A percentile compares a stretch with the other conserved stretches of the same genome.
These are phyloP conservation scores for Ustilago xerochloae DNA, from an alignment of 1,284 basidiomycete genomes.

Conservation along the genomic window DNA sequence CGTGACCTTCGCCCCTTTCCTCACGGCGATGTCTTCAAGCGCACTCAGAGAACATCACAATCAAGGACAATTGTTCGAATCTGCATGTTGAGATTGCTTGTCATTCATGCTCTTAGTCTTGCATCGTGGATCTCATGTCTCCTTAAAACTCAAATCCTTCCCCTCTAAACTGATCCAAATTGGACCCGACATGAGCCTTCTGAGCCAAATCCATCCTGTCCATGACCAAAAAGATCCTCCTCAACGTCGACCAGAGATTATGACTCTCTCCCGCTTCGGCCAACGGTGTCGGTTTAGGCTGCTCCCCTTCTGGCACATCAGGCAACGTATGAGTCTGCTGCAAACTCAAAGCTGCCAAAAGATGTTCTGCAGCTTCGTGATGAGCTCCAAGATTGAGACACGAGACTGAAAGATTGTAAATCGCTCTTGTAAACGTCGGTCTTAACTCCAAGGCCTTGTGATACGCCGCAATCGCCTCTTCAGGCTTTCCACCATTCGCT, in stretches of 20 bases:
- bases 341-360: constrained; percentile 88
- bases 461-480: constrained; percentile 95
- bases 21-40: too few species aligned
- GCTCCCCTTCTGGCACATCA: constrained; percentile 57
- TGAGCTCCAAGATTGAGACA: constrained; percentile 97
- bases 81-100: not conserved
- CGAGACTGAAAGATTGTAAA: constrained; percentile 96
- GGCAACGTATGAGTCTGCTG: constrained; percentile 72
- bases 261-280: constrained; percentile 64
- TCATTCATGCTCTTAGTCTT: too few species aligned
- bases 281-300: constrained; percentile 48
- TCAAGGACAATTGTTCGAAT: too few species aligned
- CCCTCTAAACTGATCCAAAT: constrained; percentile 78
- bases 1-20: too few species aligned
- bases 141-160: constrained; percentile 86
- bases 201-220: constrained; percentile 73
- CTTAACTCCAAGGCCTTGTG: constrained; percentile 90
- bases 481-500: constrained; percentile 90
- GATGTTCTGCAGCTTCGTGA: constrained; percentile 96
- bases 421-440: constrained; percentile 95
- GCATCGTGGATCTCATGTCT: not conserved
- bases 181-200: constrained; percentile 70
- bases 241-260: constrained; percentile 91
- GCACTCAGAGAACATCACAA: too few species aligned
- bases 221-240: constrained; percentile 73